Conservation (phyloP, 345 rosid genomes). For the Euphorbia pulcherrima region DNA sequence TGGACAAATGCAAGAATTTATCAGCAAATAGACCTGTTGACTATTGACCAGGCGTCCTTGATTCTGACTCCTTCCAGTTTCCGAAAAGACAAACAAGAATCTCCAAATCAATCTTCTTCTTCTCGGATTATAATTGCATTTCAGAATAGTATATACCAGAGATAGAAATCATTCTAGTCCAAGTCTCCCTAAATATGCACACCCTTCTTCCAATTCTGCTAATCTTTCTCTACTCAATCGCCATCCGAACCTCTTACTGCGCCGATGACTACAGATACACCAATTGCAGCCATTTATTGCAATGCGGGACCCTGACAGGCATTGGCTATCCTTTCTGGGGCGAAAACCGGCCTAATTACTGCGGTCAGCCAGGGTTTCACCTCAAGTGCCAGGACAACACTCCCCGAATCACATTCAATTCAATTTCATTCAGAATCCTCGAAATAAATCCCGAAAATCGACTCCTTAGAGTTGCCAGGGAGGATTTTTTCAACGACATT, state of each 20-base stretch:
- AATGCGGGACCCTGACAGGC: not conserved
- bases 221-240: too few species aligned
- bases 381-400: slow-evolving; percentile 17
- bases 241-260: too few species aligned
- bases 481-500: slow-evolving; percentile 15
- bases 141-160: too few species aligned
- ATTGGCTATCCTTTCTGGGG: slow-evolving; percentile 38
- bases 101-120: not conserved
- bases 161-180: too few species aligned
- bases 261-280: too few species aligned
- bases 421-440: slow-evolving; percentile 15
- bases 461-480: slow-evolving; percentile 21
- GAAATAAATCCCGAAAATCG: not conserved
- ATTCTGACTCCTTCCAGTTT: not conserved
- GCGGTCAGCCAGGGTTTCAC: slow-evolving; percentile 29
- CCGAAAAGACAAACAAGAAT: not conserved
- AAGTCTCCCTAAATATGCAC: not conserved
- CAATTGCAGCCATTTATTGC: too few species aligned
- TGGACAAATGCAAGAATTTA: too few species aligned
- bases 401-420: slow-evolving; percentile 15
- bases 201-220: not conserved
- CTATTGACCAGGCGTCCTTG: too few species aligned
- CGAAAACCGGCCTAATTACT: slow-evolving; percentile 14
- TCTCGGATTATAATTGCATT: too few species aligned
- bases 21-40: too few species aligned